These are phyloP conservation scores for Raddia distichophylla DNA, from an alignment of 176 grass and related monocot genomes.

Conservation along the genomic window DNA sequence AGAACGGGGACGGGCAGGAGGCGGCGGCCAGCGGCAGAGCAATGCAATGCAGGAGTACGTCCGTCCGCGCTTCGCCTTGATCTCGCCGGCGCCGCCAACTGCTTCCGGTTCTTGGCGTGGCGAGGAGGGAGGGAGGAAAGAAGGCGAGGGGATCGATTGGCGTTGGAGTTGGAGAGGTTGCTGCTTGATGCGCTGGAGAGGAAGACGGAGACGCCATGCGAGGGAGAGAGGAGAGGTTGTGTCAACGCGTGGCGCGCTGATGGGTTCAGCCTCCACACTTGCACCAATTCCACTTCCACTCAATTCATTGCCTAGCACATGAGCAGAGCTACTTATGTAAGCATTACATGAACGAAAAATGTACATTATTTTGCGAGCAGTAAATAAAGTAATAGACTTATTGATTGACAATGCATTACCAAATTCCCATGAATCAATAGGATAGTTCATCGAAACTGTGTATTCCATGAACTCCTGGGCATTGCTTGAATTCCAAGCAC, in stretches of 20 bases:
- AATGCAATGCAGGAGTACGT: neutral
- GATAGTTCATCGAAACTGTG: conserved; percentile 66
- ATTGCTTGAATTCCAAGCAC: conserved; percentile 85
- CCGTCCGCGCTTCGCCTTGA: neutral
- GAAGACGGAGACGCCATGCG: neutral
- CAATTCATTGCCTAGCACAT: conserved; percentile 83
- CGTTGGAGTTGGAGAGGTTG: no score
- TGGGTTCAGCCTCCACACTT: conserved; percentile 62
- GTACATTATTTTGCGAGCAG: neutral
- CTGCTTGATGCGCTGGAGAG: neutral
- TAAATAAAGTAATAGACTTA: conserved; percentile 27
- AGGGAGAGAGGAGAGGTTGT: neutral
- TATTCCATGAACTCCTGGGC: conserved; percentile 75
- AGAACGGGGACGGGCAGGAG: neutral
- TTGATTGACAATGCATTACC: conserved; percentile 54
- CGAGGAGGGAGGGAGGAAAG: neutral
- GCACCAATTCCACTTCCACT: conserved; percentile 84
- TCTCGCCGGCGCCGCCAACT: neutral
- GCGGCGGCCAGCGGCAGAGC: neutral
- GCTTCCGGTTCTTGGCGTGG: no score
- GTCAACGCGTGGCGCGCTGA: no score
- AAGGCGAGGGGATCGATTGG: neutral
- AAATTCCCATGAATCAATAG: conserved; percentile 99
- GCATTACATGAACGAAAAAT: conserved; percentile 23
- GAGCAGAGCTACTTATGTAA: conserved; percentile 19